Evolutionary conservation across 148 eudicot species (phyloP), one percentile per base, ranked within the genome.

Genomic region (Pharnaceum exiguum): DNA sequence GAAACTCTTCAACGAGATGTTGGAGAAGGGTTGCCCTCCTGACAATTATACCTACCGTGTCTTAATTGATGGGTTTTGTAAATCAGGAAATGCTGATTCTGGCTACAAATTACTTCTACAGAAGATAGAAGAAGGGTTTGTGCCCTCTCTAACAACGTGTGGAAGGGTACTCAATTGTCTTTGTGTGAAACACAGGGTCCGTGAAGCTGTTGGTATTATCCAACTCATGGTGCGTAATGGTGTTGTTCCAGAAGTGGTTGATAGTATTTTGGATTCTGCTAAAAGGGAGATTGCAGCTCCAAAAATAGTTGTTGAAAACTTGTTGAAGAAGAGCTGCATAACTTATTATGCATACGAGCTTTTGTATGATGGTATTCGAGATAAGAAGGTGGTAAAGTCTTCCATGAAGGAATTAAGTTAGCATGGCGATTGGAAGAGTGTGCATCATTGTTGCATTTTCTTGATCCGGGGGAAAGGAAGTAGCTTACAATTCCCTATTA

Each of bases 261-360:
- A 79, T 68, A 77, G 81, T 24, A 93, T 89, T 37, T 77, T 82
- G 48, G 82, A 70, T 71, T 83, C 76, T 42, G 79, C 83, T 63
- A 93, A 93, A 76, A 93, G 62, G 81, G 86, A 74, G 66, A 79
- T 85, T 46, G 95, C 95, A 43, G 90, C 99, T 51, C 99, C 99
- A 31, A 93, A 89, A 75, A 88, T 93, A 67, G 76, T 88, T 66
- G 81, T 93, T 64, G 99, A 93, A 61, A 82, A 88, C 64, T 68
- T 93, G 78, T 60, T 93, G 76, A 88, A 75, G 76, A 93, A 73
- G 79, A 74, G 90, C 46, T 83, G 77, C 73, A 86, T 93, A 73
- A 85, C 85, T 49, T 93, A 93, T 67, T 68, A 71, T 71, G 70
- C 91, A n/a, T 88, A 93, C 78, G 95, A 88, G 63, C 73, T 88